Percentiles rank a stretch among this genome's conserved stretches.
Evolutionary conservation across 2,329 filamentous ascomycete species (phyloP).

Genomic region (Apiospora saccharicola): DNA sequence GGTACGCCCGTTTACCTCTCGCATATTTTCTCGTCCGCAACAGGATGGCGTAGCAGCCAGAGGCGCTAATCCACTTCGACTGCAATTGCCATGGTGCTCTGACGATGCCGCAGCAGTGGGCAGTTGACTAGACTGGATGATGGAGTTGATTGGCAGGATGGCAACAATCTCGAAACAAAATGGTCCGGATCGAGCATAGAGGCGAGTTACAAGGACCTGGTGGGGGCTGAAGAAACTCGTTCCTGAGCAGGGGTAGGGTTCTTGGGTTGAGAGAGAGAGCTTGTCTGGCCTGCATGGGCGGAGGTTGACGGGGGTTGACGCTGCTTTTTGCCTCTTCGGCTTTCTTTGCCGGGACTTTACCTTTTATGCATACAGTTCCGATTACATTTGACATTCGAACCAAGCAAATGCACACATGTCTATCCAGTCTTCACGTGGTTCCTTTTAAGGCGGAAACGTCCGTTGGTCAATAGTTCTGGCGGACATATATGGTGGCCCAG

Average conservation of each 20-base stretch:
- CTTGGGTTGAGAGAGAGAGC: no score
- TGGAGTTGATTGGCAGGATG: constrained; percentile 16
- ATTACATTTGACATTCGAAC: background rate
- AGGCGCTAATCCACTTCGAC: background rate
- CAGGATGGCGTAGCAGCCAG: background rate
- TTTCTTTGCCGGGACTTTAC: constrained; percentile 13
- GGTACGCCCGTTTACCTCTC: background rate
- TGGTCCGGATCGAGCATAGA: constrained; percentile 28
- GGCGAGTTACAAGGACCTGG: constrained; percentile 25
- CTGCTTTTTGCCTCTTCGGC: constrained; percentile 3
- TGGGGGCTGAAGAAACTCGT: constrained; percentile 24
- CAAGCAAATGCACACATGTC: no score
- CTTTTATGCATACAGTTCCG: background rate
- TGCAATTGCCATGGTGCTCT: constrained; percentile 20
- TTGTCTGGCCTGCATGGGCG: constrained; percentile 13
- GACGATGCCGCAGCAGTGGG: constrained; percentile 4
- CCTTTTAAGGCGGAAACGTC: background rate
- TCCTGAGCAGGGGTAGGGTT: background rate
- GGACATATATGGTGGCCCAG: background rate
- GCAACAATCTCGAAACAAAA: constrained; percentile 29
- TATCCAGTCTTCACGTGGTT: background rate
- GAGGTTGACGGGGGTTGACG: background rate
- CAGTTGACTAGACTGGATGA: constrained; percentile 5
- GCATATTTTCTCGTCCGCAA: background rate
- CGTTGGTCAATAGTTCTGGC: no score